Conservation (phyloP, 1,139 yeast species). For the Lizanozyma gosingica region DNA sequence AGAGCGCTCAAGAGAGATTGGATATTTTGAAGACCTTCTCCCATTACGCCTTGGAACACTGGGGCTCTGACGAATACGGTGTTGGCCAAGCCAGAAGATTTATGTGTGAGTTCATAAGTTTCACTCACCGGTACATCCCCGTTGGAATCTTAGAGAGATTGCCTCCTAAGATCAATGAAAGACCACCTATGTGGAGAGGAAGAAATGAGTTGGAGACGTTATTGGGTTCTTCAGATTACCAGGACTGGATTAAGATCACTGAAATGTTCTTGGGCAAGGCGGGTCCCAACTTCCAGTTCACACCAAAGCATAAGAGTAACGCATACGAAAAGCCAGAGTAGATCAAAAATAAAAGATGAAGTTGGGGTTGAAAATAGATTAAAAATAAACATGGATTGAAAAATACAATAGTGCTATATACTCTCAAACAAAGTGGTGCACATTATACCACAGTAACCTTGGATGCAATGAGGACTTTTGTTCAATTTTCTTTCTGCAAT, state of each 20-base stretch:
- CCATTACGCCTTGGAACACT: conserved; percentile 80
- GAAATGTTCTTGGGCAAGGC: conserved; percentile 93
- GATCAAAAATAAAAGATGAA: neutral
- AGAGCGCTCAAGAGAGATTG: conserved; percentile 80
- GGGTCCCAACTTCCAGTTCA: conserved; percentile 63
- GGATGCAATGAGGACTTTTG: no score
- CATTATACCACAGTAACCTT: no score
- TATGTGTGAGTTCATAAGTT: conserved; percentile 89
- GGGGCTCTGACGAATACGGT: conserved; percentile 98
- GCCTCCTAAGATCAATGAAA: conserved; percentile 84
- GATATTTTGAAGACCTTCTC: conserved; percentile 65
- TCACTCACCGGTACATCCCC: conserved; percentile 91
- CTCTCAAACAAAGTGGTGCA: neutral
- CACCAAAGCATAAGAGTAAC: conserved; percentile 93
- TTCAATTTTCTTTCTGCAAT: no score
- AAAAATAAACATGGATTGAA: neutral
- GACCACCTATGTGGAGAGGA: conserved; percentile 94
- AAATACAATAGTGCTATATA: no score
- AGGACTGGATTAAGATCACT: conserved; percentile 94
- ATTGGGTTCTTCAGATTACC: conserved; percentile 74
- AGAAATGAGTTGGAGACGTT: conserved; percentile 88
- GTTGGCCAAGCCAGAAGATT: conserved; percentile 80
- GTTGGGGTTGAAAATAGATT: neutral
- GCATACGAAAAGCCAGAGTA: conserved; percentile 36
- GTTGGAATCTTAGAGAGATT: conserved; percentile 82